Base-by-base conservation (phyloP, 495 filamentous ascomycete genomes). In the Penicillium macrosclerotiorum region DNA sequence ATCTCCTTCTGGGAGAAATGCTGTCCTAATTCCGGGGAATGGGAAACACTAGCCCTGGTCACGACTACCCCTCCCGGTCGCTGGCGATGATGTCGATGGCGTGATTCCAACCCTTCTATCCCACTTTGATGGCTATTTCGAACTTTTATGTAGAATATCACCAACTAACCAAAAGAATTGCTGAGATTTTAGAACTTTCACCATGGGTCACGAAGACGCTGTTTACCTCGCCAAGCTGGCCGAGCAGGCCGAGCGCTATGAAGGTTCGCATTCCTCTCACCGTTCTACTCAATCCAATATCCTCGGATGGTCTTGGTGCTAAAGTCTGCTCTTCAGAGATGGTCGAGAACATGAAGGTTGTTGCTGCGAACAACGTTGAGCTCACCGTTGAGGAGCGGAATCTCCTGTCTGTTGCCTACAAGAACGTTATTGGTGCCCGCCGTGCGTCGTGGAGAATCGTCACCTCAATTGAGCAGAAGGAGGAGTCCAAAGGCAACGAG, bases 301-400 rank as follows among this genome's bases (percentile, higher is more conserved):
- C 13, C 18, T 18, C 30, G 24, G 25, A 17, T 8, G 12, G 6
- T 13, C 24, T 13, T 5, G 24, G 19, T 3, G 20, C 22, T 14
- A 12, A 19, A 26, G 7, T 32, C n/a, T 8, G 25, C n/a, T 37
- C 46, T 55, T 71, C 75, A 98, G 93, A 98, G 73, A 98, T 98
- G 93, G 93, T 98, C 51, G 94, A 97, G 81, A 96, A 97, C 85
- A 98, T 98, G 93, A 98, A 98, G 83, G 83, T 86, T 58, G 94
- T 98, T 62, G 93, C 93, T 57, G 91, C 89, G 47, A 89, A 92
- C 67, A 60, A 96, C 71, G 90, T 92, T 75, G 94, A 97, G 72
- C 88, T 98, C 52, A 92, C 90, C 52, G 93, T 98, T 57, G 94
- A 98, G 78, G 93, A 98, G 83, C 87, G 93, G 64, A 98, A 98